Base-by-base conservation (phyloP, 371 early-diverging fungal genomes). In the Phascolomyces articulosus region DNA sequence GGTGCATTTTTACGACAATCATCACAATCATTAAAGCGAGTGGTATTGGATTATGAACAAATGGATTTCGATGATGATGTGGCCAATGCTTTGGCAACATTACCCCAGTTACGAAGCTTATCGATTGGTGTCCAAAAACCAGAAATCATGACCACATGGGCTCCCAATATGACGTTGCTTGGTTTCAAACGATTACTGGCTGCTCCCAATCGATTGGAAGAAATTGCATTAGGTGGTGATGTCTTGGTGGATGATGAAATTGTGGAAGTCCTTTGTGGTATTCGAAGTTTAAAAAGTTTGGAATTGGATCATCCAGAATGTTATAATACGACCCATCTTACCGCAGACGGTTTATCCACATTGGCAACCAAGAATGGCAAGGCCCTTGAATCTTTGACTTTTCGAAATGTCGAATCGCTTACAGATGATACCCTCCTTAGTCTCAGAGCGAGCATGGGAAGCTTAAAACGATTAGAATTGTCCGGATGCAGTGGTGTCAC, bases 391-490 rank as follows among this genome's bases (percentile, higher is more conserved):
- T 44, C 44, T 16, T 44, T 51, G 51, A 24, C 51, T 9, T 51
- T 51, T 13, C 21, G 23, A 24, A 51, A 51, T 51, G 26, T 51
- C 51, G n/a, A 24, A 11, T 23, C 20, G 4, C 51, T 51, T 51
- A 51, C 51, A n/a, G 51, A 51, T 51, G 21, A 20, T 13, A 51
- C 51, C 10, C 51, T 51, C 51, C 51, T 23, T 3, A 51, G 51
- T 24, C 51, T 51, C 51, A 51, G 51, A 6, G 51, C 51, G 51
- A 51, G 51, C 51, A 51, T 51, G 51, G 51, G 26, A 24, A 24
- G 51, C 15, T 51, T 51, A 23, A 51, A 24, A 51, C 51, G 26
- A 24, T 3, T 51, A 7, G 51, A 23, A n/a, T 24, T 51, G 23
- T 51, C 51, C 9, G 51, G 51, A 24, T 51, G 51, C 15, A 24